Base-by-base conservation (phyloP, 1,139 yeast genomes). In the Protomyces arabidopsidicola region DNA sequence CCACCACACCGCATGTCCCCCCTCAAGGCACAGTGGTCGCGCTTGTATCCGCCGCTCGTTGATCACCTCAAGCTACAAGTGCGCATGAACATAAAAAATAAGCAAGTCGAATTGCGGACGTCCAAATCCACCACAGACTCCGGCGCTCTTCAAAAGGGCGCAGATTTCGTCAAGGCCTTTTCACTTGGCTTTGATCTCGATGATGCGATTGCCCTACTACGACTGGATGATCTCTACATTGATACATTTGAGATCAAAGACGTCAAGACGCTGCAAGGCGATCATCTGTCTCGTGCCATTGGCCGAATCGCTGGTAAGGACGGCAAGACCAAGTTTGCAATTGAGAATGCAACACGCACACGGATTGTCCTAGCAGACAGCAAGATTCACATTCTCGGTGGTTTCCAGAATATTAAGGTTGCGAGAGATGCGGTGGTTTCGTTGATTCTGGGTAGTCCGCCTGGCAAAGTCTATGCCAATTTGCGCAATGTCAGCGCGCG, bases 271-370 rank as follows among this genome's bases (percentile, higher is more conserved):
- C 80, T 93, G 70, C 85, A 85, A 42, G 98, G 98, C 24, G 98
- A 93, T 76, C 98, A 93, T 82, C 82, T 93, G 75, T 87, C 96
- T 56, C 86, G 99, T 81, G 98, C 99, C 20, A 93, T 93, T 74
- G 99, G 98, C 72, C 90, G 99, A 82, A 93, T 93, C 75, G 98
- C 98, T 27, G 99, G 99, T 75, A 95, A 93, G 74, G 99, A 93
- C 74, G 99, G 99, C 73, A 91, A 91, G 77, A 93, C 98, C 68
- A 93, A 93, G 78, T 93, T 91, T 76, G 97, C 98, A 45, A 93
- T 93, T 72, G 99, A 93, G 77, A 93, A 93, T 73, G 98, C 98
- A 27, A 91, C 98, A 38, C 84, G 98, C 78, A 93, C 99, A 14
- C 87, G 99, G 80, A 91, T 93, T 58, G 99, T 93, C 22, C 81